Conservation (phyloP, 1,139 yeast genomes). For the Candida tropicalis region DNA sequence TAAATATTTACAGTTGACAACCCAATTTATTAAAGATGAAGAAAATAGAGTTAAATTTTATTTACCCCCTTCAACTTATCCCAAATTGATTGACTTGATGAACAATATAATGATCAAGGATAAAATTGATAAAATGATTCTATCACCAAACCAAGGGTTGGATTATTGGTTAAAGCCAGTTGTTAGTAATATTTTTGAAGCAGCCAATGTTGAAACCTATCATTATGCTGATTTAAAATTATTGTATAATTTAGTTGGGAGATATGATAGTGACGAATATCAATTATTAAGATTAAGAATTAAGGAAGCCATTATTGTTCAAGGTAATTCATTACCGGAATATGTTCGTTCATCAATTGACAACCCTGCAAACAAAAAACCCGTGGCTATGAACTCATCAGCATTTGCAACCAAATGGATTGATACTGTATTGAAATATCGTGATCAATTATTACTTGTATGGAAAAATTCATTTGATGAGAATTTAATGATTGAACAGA, state of each 20-base stretch:
- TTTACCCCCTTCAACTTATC: constrained; percentile 55
- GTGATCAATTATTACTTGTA: constrained; percentile 53
- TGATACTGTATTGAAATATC: constrained; percentile 56
- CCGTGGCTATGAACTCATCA: constrained; percentile 27
- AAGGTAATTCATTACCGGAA: constrained; percentile 36
- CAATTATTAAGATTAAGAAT: constrained; percentile 54
- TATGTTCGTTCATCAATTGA: constrained; percentile 27
- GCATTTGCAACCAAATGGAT: constrained; percentile 74
- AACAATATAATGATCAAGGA: constrained; percentile 66
- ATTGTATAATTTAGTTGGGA: constrained; percentile 52
- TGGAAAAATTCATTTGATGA: constrained; percentile 49
- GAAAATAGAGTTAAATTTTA: constrained; percentile 56
- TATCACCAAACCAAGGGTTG: constrained; percentile 58
- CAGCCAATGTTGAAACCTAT: constrained; percentile 18
- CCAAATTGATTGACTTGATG: constrained; percentile 57
- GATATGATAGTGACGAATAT: constrained; percentile 55
- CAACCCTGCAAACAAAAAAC: constrained; percentile 11
- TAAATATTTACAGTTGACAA: constrained; percentile 55
- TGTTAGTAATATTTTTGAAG: constrained; percentile 23
- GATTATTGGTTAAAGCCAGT: constrained; percentile 52
- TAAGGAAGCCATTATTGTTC: constrained; percentile 47
- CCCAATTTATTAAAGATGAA: constrained; percentile 60
- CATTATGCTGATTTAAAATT: constrained; percentile 33
- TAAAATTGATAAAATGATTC: constrained; percentile 49
- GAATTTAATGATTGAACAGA: constrained; percentile 53